Conservation (phyloP, 1,284 basidiomycete species). For the Stereum hirsutum region DNA sequence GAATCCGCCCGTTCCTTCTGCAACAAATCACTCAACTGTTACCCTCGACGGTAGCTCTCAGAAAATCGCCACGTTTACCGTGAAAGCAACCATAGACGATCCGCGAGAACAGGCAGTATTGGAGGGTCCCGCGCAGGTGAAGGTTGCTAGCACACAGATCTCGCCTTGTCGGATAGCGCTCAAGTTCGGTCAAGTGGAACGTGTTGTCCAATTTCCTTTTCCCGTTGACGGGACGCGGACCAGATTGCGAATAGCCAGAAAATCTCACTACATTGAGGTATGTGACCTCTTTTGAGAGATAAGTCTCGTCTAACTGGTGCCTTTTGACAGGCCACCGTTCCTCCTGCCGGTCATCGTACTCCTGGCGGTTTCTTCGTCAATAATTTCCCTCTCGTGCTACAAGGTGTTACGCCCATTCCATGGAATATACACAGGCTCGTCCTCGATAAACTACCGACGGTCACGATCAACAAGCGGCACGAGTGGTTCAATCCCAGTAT, state of each 20-base stretch:
- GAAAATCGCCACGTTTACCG: constrained; percentile 5
- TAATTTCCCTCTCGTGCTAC: constrained; percentile 22
- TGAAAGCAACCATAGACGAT: not conserved
- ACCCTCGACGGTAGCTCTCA: constrained; percentile 24
- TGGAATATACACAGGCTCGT: constrained; percentile 34
- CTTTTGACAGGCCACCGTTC: constrained; percentile 16
- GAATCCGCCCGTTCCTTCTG: not conserved
- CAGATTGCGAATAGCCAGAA: constrained; percentile 11
- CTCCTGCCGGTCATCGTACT: constrained; percentile 16
- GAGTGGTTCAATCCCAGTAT: constrained; percentile 19
- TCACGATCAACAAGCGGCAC: constrained; percentile 8
- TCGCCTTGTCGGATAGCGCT: constrained; percentile 25
- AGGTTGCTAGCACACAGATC: constrained; percentile 17
- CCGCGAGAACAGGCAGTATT: not conserved
- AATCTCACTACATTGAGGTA: not conserved
- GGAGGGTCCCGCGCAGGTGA: not conserved
- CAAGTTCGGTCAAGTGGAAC: constrained; percentile 14
- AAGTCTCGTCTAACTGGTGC: not conserved
- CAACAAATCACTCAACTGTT: constrained; percentile 6
- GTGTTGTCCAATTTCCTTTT: constrained; percentile 24
- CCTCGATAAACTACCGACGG: constrained; percentile 24
- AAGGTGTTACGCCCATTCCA: constrained; percentile 14
- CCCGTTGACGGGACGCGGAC: constrained; percentile 21
- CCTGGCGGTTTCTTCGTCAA: constrained; percentile 18
- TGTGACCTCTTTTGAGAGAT: not conserved